Percentiles rank a stretch among this genome's conserved stretches.
Evolutionary conservation across 2,329 filamentous ascomycete species (phyloP).

Genomic region (Cladophialophora carrionii): DNA sequence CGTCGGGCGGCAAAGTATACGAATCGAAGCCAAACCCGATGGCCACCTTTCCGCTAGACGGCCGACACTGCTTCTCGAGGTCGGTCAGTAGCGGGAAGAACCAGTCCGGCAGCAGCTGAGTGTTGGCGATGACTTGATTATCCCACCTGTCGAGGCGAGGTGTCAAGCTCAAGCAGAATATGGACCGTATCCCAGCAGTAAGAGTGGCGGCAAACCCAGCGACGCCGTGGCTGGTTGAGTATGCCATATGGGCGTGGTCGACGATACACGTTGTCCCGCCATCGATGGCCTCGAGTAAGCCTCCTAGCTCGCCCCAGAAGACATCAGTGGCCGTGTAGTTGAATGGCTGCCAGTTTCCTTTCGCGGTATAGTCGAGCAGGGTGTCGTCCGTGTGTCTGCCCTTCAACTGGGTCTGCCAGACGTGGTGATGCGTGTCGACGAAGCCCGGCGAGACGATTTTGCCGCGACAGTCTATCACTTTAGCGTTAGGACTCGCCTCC

Average conservation of each 20-base stretch:
- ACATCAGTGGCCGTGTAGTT: slow-evolving; percentile 12
- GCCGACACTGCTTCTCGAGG: slow-evolving; percentile 1
- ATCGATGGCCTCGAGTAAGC: slow-evolving; percentile 12
- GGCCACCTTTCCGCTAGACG: not conserved
- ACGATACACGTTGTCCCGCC: slow-evolving; percentile 15
- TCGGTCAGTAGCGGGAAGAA: slow-evolving; percentile 10
- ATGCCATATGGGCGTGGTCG: slow-evolving; percentile 18
- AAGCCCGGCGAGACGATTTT: slow-evolving; percentile 17
- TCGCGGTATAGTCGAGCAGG: slow-evolving; percentile 15
- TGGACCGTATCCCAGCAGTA: not conserved
- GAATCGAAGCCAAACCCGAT: slow-evolving; percentile 15
- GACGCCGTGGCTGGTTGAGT: slow-evolving; percentile 7
- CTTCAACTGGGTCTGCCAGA: slow-evolving; percentile 12
- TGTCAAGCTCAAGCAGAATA: slow-evolving; percentile 12
- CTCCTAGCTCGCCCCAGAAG: slow-evolving; percentile 16
- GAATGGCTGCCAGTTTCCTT: slow-evolving; percentile 16
- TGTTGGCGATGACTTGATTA: slow-evolving; percentile 1
- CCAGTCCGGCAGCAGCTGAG: slow-evolving; percentile 9
- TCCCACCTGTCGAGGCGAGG: slow-evolving; percentile 17
- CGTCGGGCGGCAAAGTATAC: slow-evolving; percentile 9
- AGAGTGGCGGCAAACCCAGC: slow-evolving; percentile 9
- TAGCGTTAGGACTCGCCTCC: not conserved
- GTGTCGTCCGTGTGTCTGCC: slow-evolving; percentile 18
- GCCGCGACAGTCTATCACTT: slow-evolving; percentile 8
- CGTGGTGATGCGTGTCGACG: slow-evolving; percentile 17